Evolutionary conservation across 352 stramenopile genomes (phyloP).

Genomic region (Phytophthora pini): DNA sequence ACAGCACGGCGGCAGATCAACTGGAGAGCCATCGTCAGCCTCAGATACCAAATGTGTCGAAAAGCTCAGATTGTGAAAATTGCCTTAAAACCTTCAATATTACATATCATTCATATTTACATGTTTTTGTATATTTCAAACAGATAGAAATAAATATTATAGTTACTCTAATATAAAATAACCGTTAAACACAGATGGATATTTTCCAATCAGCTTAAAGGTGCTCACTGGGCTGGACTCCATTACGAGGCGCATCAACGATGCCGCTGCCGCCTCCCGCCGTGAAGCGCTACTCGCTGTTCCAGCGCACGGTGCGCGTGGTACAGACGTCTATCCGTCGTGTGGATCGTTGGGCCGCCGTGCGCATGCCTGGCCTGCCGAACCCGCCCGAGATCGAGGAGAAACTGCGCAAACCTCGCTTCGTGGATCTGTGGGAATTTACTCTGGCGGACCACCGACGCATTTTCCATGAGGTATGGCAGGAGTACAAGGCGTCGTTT

Average conservation of each 20-base stretch:
- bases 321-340: conserved; percentile 69
- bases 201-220: not conserved
- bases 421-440: conserved; percentile 84
- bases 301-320: conserved; percentile 76
- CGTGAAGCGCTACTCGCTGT: conserved; percentile 76
- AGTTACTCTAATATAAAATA: no score
- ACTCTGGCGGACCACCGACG: conserved; percentile 71
- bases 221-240: not conserved
- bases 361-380: conserved; percentile 69
- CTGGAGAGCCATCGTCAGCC: conserved; percentile 44
- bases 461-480: conserved; percentile 70
- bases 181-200: not conserved
- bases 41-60: not conserved
- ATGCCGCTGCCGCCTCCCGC: conserved; percentile 21
- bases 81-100: not conserved
- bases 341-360: conserved; percentile 55
- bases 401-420: conserved; percentile 49
- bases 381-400: conserved; percentile 71
- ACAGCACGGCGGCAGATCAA: conserved; percentile 24
- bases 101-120: not conserved
- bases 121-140: not conserved
- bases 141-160: not conserved
- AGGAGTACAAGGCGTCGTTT: conserved; percentile 78
- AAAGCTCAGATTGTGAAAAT: conserved; percentile 8
- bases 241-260: not conserved